These are phyloP conservation scores for Beauveria bassiana DNA, from an alignment of 2,329 filamentous ascomycete species.

Conservation along the genomic window DNA sequence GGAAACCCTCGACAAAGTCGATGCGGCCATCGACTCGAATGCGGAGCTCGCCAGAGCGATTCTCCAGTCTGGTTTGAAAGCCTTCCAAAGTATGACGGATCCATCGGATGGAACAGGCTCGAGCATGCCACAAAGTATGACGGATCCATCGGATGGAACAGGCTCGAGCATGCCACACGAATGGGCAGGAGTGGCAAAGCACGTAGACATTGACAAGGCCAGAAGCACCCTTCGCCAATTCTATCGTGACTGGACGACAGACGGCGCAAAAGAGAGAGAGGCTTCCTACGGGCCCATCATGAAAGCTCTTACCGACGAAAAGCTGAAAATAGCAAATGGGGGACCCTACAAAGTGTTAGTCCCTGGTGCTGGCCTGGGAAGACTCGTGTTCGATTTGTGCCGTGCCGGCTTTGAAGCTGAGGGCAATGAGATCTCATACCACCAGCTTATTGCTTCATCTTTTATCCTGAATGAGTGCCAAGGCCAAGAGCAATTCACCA, in stretches of 20 bases:
- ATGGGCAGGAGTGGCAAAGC: slow-evolving; percentile 65
- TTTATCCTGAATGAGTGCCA: slow-evolving; percentile 65
- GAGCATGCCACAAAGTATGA: slow-evolving; percentile 43
- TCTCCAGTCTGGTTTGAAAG: slow-evolving; percentile 57
- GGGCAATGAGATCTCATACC: slow-evolving; percentile 95
- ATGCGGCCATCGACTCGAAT: slow-evolving; percentile 84
- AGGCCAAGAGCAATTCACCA: slow-evolving; percentile 53
- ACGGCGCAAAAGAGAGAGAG: slow-evolving; percentile 66
- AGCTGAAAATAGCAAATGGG: slow-evolving; percentile 20
- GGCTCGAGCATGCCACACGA: slow-evolving; percentile 45
- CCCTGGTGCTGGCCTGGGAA: slow-evolving; percentile 81
- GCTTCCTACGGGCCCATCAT: slow-evolving; percentile 72
- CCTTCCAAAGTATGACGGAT: slow-evolving; percentile 49
- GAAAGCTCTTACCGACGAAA: slow-evolving; percentile 49
- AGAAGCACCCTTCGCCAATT: slow-evolving; percentile 88
- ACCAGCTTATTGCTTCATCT: slow-evolving; percentile 81
- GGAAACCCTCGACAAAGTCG: slow-evolving; percentile 68
- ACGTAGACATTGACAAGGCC: slow-evolving; percentile 79
- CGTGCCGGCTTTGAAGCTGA: slow-evolving; percentile 65
- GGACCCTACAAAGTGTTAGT: slow-evolving; percentile 62
- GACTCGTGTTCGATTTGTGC: slow-evolving; percentile 83
- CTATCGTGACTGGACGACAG: slow-evolving; percentile 87
- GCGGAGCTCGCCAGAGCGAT: slow-evolving; percentile 76
- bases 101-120: slow-evolving; percentile 32
- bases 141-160: slow-evolving; percentile 27